Conservation (phyloP, 1,139 yeast species). For the Pichia sp. region DNA sequence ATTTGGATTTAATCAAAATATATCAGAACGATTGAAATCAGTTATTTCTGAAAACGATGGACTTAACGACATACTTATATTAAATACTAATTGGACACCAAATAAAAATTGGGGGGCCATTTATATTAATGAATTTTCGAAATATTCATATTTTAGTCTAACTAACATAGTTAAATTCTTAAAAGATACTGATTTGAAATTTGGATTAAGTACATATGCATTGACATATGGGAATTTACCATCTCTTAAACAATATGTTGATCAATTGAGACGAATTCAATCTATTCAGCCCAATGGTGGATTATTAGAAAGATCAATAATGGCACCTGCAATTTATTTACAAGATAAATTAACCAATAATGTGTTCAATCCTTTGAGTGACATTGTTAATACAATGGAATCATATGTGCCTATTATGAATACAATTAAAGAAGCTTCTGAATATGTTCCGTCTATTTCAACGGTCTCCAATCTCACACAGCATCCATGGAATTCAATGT, state of each 20-base stretch:
- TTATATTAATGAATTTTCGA: slow-evolving; percentile 12
- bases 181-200: slow-evolving; percentile 24
- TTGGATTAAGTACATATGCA: slow-evolving; percentile 26
- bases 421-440: slow-evolving; percentile 1
- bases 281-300: slow-evolving; percentile 20
- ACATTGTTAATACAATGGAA: slow-evolving; percentile 21
- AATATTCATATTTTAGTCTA: slow-evolving; percentile 4
- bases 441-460: slow-evolving; percentile 5
- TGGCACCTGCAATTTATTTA: slow-evolving; percentile 24
- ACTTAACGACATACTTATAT: slow-evolving; percentile 20
- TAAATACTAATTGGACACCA: slow-evolving; percentile 27
- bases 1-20: slow-evolving; percentile 25
- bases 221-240: slow-evolving; percentile 24
- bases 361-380: slow-evolving; percentile 26
- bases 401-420: slow-evolving; percentile 17
- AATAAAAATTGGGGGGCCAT: slow-evolving; percentile 28
- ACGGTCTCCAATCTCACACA: slow-evolving; percentile 3
- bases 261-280: slow-evolving; percentile 16
- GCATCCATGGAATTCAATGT: slow-evolving; percentile 9
- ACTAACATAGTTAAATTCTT: slow-evolving; percentile 19
- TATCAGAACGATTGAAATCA: slow-evolving; percentile 10
- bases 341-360: slow-evolving; percentile 23
- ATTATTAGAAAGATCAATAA: slow-evolving; percentile 23
- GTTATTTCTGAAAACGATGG: slow-evolving; percentile 12
- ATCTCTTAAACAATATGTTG: slow-evolving; percentile 20